Percentiles rank a stretch among this genome's conserved stretches.
These are phyloP conservation scores for Acanthamoeba divionensis DNA, from an alignment of 208 protist species.

Conservation along the genomic window DNA sequence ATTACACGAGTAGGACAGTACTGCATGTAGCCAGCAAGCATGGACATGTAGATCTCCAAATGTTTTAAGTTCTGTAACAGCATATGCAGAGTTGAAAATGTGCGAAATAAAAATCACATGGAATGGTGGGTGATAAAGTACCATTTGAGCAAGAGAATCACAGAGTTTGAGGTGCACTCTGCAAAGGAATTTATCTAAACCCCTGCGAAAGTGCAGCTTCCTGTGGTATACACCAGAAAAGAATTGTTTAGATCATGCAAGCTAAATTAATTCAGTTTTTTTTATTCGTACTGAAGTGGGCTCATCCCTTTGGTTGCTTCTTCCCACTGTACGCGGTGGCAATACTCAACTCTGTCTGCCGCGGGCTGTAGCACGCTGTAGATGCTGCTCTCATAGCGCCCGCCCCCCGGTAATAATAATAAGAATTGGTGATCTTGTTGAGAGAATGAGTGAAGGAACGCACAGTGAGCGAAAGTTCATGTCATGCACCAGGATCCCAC, in stretches of 20 bases:
- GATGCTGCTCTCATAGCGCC: background rate
- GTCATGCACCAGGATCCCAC: background rate
- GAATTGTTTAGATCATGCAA: background rate
- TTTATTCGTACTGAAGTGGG: background rate
- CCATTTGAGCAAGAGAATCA: background rate
- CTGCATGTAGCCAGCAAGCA: slow-evolving; percentile 20
- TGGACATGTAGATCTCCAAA: slow-evolving; percentile 20
- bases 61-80: background rate
- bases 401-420: background rate
- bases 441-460: background rate
- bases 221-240: background rate
- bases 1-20: slow-evolving; percentile 48
- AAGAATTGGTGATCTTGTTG: background rate
- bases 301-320: background rate
- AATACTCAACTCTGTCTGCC: slow-evolving; percentile 1
- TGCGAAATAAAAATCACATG: no score
- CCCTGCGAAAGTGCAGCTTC: slow-evolving; percentile 9
- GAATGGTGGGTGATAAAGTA: background rate
- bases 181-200: slow-evolving; percentile 39
- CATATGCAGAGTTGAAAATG: no score
- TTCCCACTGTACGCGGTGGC: slow-evolving; percentile 6
- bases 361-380: slow-evolving; percentile 28
- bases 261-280: background rate
- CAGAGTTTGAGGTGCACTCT: slow-evolving; percentile 13
- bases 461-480: background rate